Conservation (phyloP, 495 filamentous ascomycete genomes). For the Penicillium antarcticum region DNA sequence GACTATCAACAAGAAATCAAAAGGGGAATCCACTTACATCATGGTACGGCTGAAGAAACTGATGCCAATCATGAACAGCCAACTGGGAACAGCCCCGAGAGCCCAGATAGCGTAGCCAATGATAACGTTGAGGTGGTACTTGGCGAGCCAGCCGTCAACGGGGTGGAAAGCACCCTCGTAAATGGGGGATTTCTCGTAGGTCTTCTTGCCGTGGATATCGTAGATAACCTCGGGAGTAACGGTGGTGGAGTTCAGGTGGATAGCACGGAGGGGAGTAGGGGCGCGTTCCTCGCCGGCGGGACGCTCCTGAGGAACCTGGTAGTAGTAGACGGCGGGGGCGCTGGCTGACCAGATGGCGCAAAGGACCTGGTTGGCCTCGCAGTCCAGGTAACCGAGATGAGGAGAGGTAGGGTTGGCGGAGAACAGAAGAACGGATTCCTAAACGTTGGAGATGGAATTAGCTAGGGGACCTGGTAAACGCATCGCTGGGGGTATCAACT, state of each 20-base stretch:
- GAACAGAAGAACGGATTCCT: conserved; percentile 68
- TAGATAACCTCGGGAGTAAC: conserved; percentile 60
- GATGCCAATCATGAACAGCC: conserved; percentile 77
- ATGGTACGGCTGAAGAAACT: conserved; percentile 76
- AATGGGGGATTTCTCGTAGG: conserved; percentile 46
- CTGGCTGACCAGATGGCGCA: conserved; percentile 79
- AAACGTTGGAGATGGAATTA: conserved; percentile 7
- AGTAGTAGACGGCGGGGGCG: conserved; percentile 68
- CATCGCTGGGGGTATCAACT: conserved; percentile 11
- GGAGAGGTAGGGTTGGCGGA: conserved; percentile 63
- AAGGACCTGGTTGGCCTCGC: conserved; percentile 73
- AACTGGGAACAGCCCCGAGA: conserved; percentile 58
- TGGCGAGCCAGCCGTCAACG: conserved; percentile 67
- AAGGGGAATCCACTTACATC: conserved; percentile 63
- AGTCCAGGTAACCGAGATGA: conserved; percentile 70
- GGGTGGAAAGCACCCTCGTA: conserved; percentile 80
- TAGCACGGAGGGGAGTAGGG: conserved; percentile 49
- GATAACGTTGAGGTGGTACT: conserved; percentile 60
- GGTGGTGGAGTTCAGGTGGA: conserved; percentile 63
- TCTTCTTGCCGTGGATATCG: conserved; percentile 60
- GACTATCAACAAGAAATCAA: background rate
- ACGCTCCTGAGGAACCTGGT: conserved; percentile 62
- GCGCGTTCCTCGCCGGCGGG: conserved; percentile 33
- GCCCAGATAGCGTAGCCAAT: conserved; percentile 66
- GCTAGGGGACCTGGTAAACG: conserved; percentile 2